Base-by-base conservation (phyloP, 345 rosid genomes). In the Lumnitzera littorea region DNA sequence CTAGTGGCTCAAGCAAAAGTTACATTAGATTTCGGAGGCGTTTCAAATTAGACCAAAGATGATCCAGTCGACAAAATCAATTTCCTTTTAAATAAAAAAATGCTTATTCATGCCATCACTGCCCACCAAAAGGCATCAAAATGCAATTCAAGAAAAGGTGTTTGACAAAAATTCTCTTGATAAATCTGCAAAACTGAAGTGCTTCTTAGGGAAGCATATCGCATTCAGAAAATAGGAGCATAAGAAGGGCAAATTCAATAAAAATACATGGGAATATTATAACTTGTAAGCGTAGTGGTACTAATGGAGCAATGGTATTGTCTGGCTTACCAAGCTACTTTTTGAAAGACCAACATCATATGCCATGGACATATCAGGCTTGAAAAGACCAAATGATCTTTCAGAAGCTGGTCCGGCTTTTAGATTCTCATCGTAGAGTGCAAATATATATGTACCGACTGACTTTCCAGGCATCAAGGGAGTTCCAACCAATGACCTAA, bases 381-480 rank as follows among this genome's bases (percentile, higher is more conserved):
- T 92, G 74, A 68, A 89, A 58, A 89, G 83, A 49, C 98, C 98
- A 1, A 87, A 89, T 0, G 96, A 81, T 24, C 94, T 80, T 61
- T 94, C 99, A 0, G 89, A 94, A 17, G 78, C 54, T 23, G 96
- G 88, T 11, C 97, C 97, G 4, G 89, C 72, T 69, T 88, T 94
- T 82, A 80, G 55, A 65, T 94, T 71, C 76, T 94, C 99, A 13
- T 94, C 95, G 8, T 88, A 94, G 48, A 94, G 84, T 0, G 97
- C 99, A 17, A 90, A 94, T 62, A 94, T 72, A 74, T 90, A 94
- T 2, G 99, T 90, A 53, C 90, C 97, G 2, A 94, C 83, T 24
- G 99, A 68, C 65, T 90, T 90, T 60, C 95, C 92, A 23, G 97
- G 97, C 97, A 90, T 90, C 63, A 90, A 71, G 27, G 97, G 97